Evolutionary conservation across 1,284 basidiomycete species (phyloP).

Genomic region (Vanrija pseudolonga): DNA sequence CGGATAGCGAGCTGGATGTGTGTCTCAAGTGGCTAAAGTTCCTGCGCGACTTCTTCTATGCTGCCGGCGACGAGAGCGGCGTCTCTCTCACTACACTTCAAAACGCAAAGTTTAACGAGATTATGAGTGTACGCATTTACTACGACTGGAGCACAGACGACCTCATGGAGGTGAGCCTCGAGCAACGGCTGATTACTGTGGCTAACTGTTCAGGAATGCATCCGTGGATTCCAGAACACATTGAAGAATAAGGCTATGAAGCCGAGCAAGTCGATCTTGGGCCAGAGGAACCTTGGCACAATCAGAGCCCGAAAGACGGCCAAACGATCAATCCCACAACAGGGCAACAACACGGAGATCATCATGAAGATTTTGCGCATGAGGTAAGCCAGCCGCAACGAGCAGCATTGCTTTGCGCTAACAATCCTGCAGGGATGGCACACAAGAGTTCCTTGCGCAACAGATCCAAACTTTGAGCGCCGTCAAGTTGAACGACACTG

Average conservation of each 20-base stretch:
- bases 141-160: conserved; percentile 93
- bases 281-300: conserved; percentile 82
- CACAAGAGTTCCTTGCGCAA: conserved; percentile 82
- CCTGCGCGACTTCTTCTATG: conserved; percentile 91
- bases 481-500: conserved; percentile 24
- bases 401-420: neutral
- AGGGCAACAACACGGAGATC: conserved; percentile 68
- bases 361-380: conserved; percentile 90
- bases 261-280: conserved; percentile 84
- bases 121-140: conserved; percentile 82
- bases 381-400: conserved; percentile 62
- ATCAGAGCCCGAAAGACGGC: conserved; percentile 92
- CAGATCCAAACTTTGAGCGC: conserved; percentile 56
- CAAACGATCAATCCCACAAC: conserved; percentile 69
- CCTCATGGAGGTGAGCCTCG: conserved; percentile 68
- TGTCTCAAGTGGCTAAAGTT: conserved; percentile 99
- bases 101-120: conserved; percentile 92
- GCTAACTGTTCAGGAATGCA: conserved; percentile 63
- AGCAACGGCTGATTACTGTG: neutral
- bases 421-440: conserved; percentile 59
- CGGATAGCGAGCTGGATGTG: conserved; percentile 93
- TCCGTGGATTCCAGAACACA: conserved; percentile 70
- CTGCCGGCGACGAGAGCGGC: conserved; percentile 80
- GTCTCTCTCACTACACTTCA: conserved; percentile 83
- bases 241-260: conserved; percentile 70